phyloP scores from a whole-genome alignment of 164 flowering plant species.

The Protea cynaroides region DNA sequence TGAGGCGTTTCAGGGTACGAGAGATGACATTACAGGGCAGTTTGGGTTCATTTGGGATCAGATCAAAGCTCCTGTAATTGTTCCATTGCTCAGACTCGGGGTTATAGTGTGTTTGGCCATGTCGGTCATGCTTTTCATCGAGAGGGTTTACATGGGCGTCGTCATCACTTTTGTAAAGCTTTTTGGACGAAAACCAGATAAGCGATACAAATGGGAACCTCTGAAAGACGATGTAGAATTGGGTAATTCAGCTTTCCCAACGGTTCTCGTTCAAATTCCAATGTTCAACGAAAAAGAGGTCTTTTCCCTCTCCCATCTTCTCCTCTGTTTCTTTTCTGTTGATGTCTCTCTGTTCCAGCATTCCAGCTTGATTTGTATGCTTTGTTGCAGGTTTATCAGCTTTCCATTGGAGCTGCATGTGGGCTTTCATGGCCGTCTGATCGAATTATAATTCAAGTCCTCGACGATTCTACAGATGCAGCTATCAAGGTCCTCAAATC shows the following conservation, averaged over 20 bases:
- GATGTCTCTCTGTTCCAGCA: neutral
- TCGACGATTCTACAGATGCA: slow-evolving; percentile 86
- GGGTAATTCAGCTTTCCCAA: slow-evolving; percentile 65
- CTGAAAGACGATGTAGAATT: slow-evolving; percentile 65
- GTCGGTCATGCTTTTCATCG: slow-evolving; percentile 86
- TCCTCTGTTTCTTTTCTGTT: neutral
- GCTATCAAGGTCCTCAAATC: slow-evolving; percentile 46
- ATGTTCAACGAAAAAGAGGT: slow-evolving; percentile 92
- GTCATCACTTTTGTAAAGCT: slow-evolving; percentile 72
- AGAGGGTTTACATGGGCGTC: slow-evolving; percentile 86
- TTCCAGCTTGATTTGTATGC: neutral
- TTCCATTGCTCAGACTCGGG: slow-evolving; percentile 50
- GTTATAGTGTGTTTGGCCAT: slow-evolving; percentile 53
- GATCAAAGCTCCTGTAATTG: slow-evolving; percentile 62
- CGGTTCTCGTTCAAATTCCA: slow-evolving; percentile 88
- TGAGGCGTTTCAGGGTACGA: slow-evolving; percentile 38
- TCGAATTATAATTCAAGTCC: slow-evolving; percentile 83
- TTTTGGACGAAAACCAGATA: slow-evolving; percentile 83
- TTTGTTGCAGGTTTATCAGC: slow-evolving; percentile 58
- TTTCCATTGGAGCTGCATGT: slow-evolving; percentile 89
- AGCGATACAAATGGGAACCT: slow-evolving; percentile 80
- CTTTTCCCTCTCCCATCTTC: slow-evolving; percentile 1
- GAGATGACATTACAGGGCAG: slow-evolving; percentile 51
- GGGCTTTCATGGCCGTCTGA: slow-evolving; percentile 85
- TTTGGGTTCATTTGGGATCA: slow-evolving; percentile 57